Percentiles rank a stretch among this genome's conserved stretches.
Conservation (phyloP, 805 yeast species). For the Candida takata region DNA sequence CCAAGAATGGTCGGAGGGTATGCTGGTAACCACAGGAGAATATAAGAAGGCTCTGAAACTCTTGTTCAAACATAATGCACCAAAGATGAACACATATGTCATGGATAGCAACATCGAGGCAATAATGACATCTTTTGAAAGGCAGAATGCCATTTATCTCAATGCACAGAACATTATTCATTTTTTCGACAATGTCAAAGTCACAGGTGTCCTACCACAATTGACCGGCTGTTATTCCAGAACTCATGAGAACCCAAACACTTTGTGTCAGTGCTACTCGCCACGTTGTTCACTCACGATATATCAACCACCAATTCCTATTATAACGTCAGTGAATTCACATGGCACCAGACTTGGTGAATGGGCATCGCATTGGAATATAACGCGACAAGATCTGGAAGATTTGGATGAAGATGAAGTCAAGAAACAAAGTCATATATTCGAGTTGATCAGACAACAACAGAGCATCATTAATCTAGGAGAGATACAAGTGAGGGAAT, state of each 20-base stretch:
- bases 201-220: slow-evolving; percentile 38
- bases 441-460: slow-evolving; percentile 67
- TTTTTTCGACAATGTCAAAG: slow-evolving; percentile 24
- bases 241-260: slow-evolving; percentile 15
- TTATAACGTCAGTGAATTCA: slow-evolving; percentile 13
- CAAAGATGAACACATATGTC: slow-evolving; percentile 42
- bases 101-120: slow-evolving; percentile 45
- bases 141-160: slow-evolving; percentile 36
- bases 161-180: slow-evolving; percentile 25
- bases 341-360: slow-evolving; percentile 31
- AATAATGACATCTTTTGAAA: slow-evolving; percentile 36
- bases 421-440: slow-evolving; percentile 67
- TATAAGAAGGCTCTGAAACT: slow-evolving; percentile 46
- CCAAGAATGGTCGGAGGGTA: slow-evolving; percentile 46
- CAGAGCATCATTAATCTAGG: slow-evolving; percentile 65
- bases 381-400: slow-evolving; percentile 46
- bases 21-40: slow-evolving; percentile 41
- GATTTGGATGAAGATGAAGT: slow-evolving; percentile 45
- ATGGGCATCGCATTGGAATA: slow-evolving; percentile 64
- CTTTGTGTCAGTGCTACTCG: slow-evolving; percentile 25
- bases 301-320: slow-evolving; percentile 18
- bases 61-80: slow-evolving; percentile 43
- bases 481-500: slow-evolving; percentile 52
- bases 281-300: slow-evolving; percentile 28
- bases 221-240: slow-evolving; percentile 41